These are phyloP conservation scores for Suhomyces guaymorum DNA, from an alignment of 1,139 yeast genomes.

Conservation along the genomic window DNA sequence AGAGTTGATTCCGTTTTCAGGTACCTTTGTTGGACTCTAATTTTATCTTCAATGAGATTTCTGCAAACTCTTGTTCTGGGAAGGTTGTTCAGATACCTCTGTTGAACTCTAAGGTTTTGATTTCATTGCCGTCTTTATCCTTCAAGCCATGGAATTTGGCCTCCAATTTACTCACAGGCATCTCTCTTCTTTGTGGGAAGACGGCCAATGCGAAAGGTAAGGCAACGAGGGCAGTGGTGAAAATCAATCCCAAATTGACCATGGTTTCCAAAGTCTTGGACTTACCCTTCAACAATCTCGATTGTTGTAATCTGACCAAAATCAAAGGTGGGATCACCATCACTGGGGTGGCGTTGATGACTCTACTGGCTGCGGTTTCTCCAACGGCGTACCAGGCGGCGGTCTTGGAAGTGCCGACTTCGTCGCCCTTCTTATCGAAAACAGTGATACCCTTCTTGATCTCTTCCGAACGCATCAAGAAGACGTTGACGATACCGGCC, in stretches of 20 bases:
- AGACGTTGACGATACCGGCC: slow-evolving; percentile 93
- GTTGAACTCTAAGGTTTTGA: slow-evolving; percentile 74
- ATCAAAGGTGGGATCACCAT: slow-evolving; percentile 94
- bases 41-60: too few species aligned
- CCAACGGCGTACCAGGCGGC: slow-evolving; percentile 95
- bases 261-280: slow-evolving; percentile 63
- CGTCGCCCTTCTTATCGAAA: slow-evolving; percentile 63
- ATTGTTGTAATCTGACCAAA: slow-evolving; percentile 72
- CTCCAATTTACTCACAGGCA: slow-evolving; percentile 64
- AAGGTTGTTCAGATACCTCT: slow-evolving; percentile 91
- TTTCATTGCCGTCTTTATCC: slow-evolving; percentile 61
- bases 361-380: slow-evolving; percentile 93
- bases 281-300: slow-evolving; percentile 62
- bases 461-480: slow-evolving; percentile 94
- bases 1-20: too few species aligned
- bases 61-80: too few species aligned
- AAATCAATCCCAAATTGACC: slow-evolving; percentile 80
- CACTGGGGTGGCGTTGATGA: slow-evolving; percentile 93
- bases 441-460: slow-evolving; percentile 81
- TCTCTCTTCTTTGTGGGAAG: slow-evolving; percentile 82
- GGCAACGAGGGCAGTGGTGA: slow-evolving; percentile 80
- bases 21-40: too few species aligned
- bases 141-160: slow-evolving; percentile 58
- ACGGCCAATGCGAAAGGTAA: slow-evolving; percentile 94
- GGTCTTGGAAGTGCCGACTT: slow-evolving; percentile 74